These are phyloP conservation scores for Tetraselmis chui DNA, from an alignment of 139 green algal species.

Conservation along the genomic window DNA sequence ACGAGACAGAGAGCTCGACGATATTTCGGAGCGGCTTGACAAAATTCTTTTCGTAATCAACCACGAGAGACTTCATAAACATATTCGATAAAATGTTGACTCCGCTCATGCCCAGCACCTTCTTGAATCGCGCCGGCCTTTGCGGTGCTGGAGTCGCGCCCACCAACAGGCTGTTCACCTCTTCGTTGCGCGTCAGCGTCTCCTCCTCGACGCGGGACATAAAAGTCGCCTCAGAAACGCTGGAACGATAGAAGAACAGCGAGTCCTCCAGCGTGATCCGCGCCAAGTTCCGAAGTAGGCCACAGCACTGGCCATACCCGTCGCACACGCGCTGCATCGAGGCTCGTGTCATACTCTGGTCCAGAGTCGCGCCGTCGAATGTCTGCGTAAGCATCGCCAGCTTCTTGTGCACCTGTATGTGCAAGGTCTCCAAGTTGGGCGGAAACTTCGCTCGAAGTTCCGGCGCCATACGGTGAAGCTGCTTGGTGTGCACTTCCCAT, in stretches of 20 bases:
- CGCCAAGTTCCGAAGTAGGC: neutral
- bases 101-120: neutral
- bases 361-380: neutral
- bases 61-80: neutral
- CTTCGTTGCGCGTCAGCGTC: neutral
- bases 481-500: neutral
- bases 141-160: neutral
- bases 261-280: neutral
- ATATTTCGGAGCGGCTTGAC: neutral
- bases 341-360: neutral
- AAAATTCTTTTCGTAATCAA: neutral
- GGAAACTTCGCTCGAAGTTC: neutral
- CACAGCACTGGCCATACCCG: neutral
- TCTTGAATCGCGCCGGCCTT: neutral
- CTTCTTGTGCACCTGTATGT: neutral
- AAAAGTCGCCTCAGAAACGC: neutral
- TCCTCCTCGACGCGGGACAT: neutral
- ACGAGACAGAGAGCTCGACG: too few species aligned
- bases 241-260: neutral
- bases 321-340: neutral
- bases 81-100: neutral
- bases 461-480: neutral
- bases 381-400: neutral
- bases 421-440: neutral
- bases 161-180: neutral